Evolutionary conservation across 1,139 yeast genomes (phyloP).

Genomic region (Pichia sp.): DNA sequence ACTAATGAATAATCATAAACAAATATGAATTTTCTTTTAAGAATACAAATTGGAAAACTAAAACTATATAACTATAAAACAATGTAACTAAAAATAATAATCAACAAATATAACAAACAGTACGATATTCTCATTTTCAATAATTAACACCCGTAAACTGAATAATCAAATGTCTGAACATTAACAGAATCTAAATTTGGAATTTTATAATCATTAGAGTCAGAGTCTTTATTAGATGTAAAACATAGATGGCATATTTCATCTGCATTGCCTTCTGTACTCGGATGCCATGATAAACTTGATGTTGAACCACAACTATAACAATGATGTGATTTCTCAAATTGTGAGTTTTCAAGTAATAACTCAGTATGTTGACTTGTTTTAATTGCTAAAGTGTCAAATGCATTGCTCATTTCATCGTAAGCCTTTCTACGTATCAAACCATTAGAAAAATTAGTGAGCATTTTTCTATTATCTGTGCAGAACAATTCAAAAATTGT

Average conservation of each 20-base stretch:
- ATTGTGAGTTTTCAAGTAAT: background rate
- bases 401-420: constrained; percentile 6
- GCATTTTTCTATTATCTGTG: constrained; percentile 35
- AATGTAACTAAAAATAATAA: background rate
- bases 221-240: constrained; percentile 15
- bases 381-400: constrained; percentile 6
- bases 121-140: no score
- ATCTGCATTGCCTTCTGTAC: constrained; percentile 16
- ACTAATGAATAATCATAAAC: background rate
- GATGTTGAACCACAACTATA: constrained; percentile 2
- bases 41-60: background rate
- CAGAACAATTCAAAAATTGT: constrained; percentile 40
- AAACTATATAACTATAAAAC: background rate
- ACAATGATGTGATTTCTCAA: constrained; percentile 1
- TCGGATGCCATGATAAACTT: constrained; percentile 24
- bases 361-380: constrained; percentile 1
- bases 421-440: constrained; percentile 20
- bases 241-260: constrained; percentile 24
- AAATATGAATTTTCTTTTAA: background rate
- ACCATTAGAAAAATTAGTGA: constrained; percentile 7
- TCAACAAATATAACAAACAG: background rate
- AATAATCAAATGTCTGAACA: constrained; percentile 3
- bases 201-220: constrained; percentile 3
- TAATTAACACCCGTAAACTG: constrained; percentile 3
- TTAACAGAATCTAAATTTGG: constrained; percentile 20